Conservation (phyloP, 1,284 basidiomycete genomes). For the Caloboletus inedulis region DNA sequence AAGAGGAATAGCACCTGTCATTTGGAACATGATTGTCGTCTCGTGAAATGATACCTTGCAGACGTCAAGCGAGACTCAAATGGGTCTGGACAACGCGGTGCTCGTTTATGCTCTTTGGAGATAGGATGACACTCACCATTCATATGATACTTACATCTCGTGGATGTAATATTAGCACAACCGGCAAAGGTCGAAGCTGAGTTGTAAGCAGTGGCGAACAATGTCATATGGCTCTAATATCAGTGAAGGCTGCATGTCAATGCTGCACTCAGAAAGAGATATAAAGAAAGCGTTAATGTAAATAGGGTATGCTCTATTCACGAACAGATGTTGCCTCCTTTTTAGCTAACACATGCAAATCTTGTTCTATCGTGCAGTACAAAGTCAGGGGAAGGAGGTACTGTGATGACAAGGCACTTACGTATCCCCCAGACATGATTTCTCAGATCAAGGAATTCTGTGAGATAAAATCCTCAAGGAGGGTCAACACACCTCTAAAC, state of each 20-base stretch:
- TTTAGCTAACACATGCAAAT: constrained; percentile 70
- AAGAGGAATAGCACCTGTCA: not conserved
- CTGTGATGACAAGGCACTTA: constrained; percentile 42
- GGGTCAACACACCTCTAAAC: not conserved
- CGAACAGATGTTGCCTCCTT: constrained; percentile 60
- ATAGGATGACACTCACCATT: constrained; percentile 3
- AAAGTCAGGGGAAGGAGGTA: not conserved
- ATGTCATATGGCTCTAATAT: not conserved
- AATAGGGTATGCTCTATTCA: constrained; percentile 33
- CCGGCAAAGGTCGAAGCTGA: not conserved
- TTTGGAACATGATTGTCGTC: too few species aligned
- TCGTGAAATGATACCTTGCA: not conserved
- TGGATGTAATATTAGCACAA: not conserved
- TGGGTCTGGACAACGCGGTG: too few species aligned
- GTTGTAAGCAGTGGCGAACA: not conserved
- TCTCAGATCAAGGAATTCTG: constrained; percentile 72
- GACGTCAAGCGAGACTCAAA: not conserved
- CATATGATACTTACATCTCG: not conserved
- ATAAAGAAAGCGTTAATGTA: not conserved
- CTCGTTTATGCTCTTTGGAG: not conserved
- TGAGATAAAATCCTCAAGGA: not conserved
- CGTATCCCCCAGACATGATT: constrained; percentile 82
- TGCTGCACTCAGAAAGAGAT: not conserved
- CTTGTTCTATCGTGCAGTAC: constrained; percentile 59
- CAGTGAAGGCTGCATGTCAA: not conserved